These are phyloP conservation scores for Lactarius sanguifluus DNA, from an alignment of 768 basidiomycete genomes.

Conservation along the genomic window DNA sequence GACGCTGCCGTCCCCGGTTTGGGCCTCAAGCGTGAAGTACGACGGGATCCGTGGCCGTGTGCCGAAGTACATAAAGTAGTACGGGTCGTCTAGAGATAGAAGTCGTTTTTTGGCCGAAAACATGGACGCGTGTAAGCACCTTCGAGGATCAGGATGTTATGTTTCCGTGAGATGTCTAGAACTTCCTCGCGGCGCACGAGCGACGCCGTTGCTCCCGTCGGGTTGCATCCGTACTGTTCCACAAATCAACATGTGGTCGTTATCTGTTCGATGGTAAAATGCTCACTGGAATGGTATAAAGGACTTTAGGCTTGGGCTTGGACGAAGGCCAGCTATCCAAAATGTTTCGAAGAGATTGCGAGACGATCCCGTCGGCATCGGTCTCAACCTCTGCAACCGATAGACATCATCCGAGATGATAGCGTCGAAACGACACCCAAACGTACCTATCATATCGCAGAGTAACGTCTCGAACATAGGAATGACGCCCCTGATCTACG, in stretches of 20 bases:
- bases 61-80: conserved; percentile 77
- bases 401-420: conserved; percentile 3
- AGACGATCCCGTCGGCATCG: conserved; percentile 68
- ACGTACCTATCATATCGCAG: conserved; percentile 59
- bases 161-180: conserved; percentile 64
- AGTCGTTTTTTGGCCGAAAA: background rate
- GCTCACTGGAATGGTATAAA: conserved; percentile 76
- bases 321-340: conserved; percentile 73
- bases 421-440: background rate
- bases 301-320: conserved; percentile 69
- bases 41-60: conserved; percentile 60
- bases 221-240: conserved; percentile 78
- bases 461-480: conserved; percentile 58
- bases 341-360: conserved; percentile 56
- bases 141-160: conserved; percentile 84
- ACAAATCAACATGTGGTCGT: background rate
- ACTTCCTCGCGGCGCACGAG: conserved; percentile 68
- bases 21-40: conserved; percentile 77
- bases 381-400: conserved; percentile 64
- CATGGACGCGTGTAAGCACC: conserved; percentile 42
- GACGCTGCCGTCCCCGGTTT: conserved; percentile 51
- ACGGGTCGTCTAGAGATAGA: conserved; percentile 65
- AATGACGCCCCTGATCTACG: conserved; percentile 54
- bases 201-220: conserved; percentile 77
- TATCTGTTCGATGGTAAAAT: conserved; percentile 11